phyloP scores from a whole-genome alignment of 2,329 filamentous ascomycete genomes.

The Ascochyta viciae-villosae region DNA sequence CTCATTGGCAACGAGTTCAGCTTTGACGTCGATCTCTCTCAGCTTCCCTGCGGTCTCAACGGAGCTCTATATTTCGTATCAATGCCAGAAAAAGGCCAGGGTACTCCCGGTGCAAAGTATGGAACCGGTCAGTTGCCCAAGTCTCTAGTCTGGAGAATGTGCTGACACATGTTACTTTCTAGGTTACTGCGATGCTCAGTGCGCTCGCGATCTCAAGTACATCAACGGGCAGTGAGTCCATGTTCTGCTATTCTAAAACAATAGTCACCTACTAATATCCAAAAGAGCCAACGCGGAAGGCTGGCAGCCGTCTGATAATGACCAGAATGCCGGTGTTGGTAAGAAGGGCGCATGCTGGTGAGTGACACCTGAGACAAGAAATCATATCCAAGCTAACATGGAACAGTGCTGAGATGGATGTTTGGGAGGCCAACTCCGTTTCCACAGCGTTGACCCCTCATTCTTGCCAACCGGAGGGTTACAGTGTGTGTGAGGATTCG shows the following conservation, averaged over 20 bases:
- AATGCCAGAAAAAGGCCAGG: slow-evolving; percentile 62
- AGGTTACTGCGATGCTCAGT: slow-evolving; percentile 51
- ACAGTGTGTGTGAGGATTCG: slow-evolving; percentile 61
- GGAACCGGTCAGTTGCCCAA: slow-evolving; percentile 54
- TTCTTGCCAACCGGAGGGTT: slow-evolving; percentile 62
- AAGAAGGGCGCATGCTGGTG: slow-evolving; percentile 66
- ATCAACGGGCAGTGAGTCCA: slow-evolving; percentile 52
- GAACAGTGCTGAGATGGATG: slow-evolving; percentile 62
- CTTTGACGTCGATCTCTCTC: slow-evolving; percentile 59
- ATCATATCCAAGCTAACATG: slow-evolving; percentile 41
- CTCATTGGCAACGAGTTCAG: slow-evolving; percentile 48
- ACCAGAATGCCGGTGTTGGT: slow-evolving; percentile 61
- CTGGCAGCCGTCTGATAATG: slow-evolving; percentile 60
- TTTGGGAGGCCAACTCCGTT: slow-evolving; percentile 70
- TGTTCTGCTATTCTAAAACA: too few species aligned
- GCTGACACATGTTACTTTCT: background rate
- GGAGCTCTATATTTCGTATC: slow-evolving; percentile 59
- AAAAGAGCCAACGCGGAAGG: slow-evolving; percentile 59
- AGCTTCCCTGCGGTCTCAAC: slow-evolving; percentile 73
- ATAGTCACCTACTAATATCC: too few species aligned
- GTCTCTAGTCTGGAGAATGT: background rate
- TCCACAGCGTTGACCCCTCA: slow-evolving; percentile 70
- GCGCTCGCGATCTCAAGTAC: slow-evolving; percentile 57
- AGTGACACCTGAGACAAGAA: background rate
- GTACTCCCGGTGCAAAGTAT: slow-evolving; percentile 59